These are phyloP conservation scores for Stylonectria norvegica DNA, from an alignment of 2,329 filamentous ascomycete species.

Conservation along the genomic window DNA sequence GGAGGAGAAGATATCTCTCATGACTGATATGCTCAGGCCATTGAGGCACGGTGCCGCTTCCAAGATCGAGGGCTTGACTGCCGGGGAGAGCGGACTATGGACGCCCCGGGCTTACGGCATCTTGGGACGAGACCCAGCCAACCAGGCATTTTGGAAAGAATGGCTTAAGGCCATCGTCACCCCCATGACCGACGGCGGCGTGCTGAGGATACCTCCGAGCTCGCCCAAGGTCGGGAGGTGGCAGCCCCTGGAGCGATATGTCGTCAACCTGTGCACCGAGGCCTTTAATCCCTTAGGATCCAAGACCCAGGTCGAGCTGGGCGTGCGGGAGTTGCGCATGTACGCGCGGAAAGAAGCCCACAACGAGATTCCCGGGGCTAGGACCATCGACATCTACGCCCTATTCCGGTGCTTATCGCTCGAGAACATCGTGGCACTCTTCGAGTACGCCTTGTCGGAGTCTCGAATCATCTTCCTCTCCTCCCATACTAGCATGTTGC, in stretches of 20 bases:
- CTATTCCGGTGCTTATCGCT: conserved; percentile 87
- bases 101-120: conserved; percentile 91
- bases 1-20: conserved; percentile 94
- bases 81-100: conserved; percentile 95
- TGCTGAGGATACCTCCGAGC: conserved; percentile 79
- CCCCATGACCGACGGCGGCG: conserved; percentile 85
- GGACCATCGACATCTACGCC: conserved; percentile 88
- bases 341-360: conserved; percentile 89
- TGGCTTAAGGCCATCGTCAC: conserved; percentile 94
- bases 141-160: conserved; percentile 96
- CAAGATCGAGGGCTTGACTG: conserved; percentile 94
- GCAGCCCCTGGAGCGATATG: conserved; percentile 95
- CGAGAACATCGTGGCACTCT: conserved; percentile 85
- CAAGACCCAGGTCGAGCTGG: conserved; percentile 91
- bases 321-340: conserved; percentile 81
- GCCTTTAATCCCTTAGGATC: conserved; percentile 89
- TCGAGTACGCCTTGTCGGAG: conserved; percentile 90
- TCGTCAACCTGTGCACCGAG: conserved; percentile 94
- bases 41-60: conserved; percentile 91
- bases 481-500: conserved; percentile 93
- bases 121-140: conserved; percentile 75
- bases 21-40: conserved; percentile 92
- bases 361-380: conserved; percentile 89
- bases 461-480: conserved; percentile 95
- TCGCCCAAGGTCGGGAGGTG: conserved; percentile 89